A percentile compares a stretch with the other conserved stretches of the same genome.
phyloP scores from a whole-genome alignment of 495 filamentous ascomycete genomes.

The Durotheca rogersii region DNA sequence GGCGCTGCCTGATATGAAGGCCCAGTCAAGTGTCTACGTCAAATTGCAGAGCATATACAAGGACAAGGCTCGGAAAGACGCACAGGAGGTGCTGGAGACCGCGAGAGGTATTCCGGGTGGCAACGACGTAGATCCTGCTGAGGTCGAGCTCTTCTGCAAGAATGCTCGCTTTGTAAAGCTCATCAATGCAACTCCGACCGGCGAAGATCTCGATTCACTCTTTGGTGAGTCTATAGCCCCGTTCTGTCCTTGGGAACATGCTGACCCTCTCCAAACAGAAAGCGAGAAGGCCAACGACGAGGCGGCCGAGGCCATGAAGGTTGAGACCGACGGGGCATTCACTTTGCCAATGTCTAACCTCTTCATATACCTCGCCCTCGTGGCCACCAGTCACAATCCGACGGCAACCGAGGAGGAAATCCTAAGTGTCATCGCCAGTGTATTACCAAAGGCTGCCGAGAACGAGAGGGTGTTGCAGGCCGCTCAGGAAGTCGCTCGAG shows the following conservation, averaged over 20 bases:
- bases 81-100: conserved; percentile 70
- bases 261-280: conserved; percentile 22
- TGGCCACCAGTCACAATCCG: conserved; percentile 52
- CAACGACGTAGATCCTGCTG: conserved; percentile 62
- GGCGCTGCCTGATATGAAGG: conserved; percentile 96
- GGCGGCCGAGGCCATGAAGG: conserved; percentile 42
- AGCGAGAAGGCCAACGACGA: conserved; percentile 44
- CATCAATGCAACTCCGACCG: conserved; percentile 52
- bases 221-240: conserved; percentile 26
- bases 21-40: conserved; percentile 87
- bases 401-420: conserved; percentile 50
- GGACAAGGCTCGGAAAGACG: conserved; percentile 76
- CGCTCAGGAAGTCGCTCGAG: conserved; percentile 68
- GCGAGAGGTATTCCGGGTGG: conserved; percentile 60
- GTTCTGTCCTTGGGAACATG: conserved; percentile 5
- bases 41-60: conserved; percentile 94
- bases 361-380: conserved; percentile 74
- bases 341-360: conserved; percentile 62
- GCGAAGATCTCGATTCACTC: conserved; percentile 30
- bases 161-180: conserved; percentile 91
- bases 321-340: conserved; percentile 35
- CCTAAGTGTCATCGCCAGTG: conserved; percentile 40
- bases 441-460: conserved; percentile 46
- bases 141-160: conserved; percentile 94
- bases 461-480: conserved; percentile 53